Percentiles rank a stretch among this genome's conserved stretches.
Evolutionary conservation across 371 early-diverging fungal genomes (phyloP).

Genomic region (Blastocladiella emersonii): DNA sequence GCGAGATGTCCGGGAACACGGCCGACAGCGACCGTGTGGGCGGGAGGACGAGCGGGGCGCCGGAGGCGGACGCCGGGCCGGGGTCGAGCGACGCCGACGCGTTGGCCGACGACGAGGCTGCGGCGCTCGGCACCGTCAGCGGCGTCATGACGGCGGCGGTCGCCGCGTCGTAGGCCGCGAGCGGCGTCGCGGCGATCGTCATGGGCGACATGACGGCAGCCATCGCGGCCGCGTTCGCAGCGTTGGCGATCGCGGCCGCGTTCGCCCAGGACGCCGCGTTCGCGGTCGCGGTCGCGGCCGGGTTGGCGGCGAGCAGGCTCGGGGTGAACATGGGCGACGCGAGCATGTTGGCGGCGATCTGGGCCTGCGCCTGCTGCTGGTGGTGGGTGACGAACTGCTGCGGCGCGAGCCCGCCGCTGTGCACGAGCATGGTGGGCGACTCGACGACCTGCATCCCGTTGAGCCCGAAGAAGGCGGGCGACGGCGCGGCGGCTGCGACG

Average conservation of each 20-base stretch:
- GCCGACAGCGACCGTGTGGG: background rate
- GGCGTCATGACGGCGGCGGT: too few species aligned
- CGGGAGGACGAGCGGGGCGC: background rate
- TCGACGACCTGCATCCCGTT: too few species aligned
- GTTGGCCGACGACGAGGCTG: too few species aligned
- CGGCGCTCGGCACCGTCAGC: background rate
- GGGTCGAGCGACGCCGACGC: background rate
- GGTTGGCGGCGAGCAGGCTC: background rate
- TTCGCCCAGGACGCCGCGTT: background rate
- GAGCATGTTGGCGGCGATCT: too few species aligned
- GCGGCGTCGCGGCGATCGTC: background rate
- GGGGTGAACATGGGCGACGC: background rate
- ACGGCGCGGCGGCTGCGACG: too few species aligned
- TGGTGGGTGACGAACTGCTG: too few species aligned
- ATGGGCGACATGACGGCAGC: background rate
- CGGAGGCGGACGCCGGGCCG: background rate
- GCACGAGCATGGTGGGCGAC: too few species aligned
- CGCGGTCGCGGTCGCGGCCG: too few species aligned
- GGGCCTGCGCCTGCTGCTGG: too few species aligned
- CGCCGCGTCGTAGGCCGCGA: background rate
- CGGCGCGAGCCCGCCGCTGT: too few species aligned
- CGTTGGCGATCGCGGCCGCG: background rate
- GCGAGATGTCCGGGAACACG: background rate
- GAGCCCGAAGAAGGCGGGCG: too few species aligned
- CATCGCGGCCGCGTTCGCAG: background rate